phyloP scores from a whole-genome alignment of 176 grass and related monocot species.

The Oryza glumipatula region DNA sequence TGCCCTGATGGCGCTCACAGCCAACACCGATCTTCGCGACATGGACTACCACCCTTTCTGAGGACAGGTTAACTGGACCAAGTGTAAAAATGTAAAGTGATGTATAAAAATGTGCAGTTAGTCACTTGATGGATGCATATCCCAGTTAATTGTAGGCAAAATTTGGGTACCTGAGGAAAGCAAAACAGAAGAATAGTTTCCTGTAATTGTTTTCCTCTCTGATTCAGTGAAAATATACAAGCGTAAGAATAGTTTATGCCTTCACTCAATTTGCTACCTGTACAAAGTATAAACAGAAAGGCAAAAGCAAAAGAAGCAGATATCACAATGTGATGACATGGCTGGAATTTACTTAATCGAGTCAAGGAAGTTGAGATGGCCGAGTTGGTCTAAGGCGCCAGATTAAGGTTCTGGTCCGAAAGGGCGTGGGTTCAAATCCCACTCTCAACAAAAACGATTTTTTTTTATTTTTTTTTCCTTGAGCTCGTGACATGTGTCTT shows the following conservation, averaged over 20 bases:
- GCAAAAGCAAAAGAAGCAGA: no score
- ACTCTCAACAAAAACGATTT: constrained; percentile 36
- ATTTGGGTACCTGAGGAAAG: neutral
- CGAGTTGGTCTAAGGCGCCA: constrained; percentile 72
- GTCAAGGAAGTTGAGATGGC: constrained; percentile 47
- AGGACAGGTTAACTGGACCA: no score
- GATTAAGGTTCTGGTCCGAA: constrained; percentile 74
- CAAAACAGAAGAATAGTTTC: neutral
- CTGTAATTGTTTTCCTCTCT: neutral
- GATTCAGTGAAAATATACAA: no score
- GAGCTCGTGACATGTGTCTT: neutral
- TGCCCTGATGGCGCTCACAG: constrained; percentile 58
- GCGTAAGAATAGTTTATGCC: neutral
- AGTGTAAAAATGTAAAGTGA: neutral
- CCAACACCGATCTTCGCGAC: neutral
- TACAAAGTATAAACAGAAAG: no score
- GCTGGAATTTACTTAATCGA: no score
- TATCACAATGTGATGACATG: no score
- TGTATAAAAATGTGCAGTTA: neutral
- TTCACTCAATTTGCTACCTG: neutral
- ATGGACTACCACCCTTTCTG: neutral
- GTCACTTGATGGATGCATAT: no score
- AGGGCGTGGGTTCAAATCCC: constrained; percentile 83
- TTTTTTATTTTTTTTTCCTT: neutral
- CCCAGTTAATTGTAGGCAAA: no score